Conservation (phyloP, 306 rosid genomes). For the Casuarina glauca region DNA sequence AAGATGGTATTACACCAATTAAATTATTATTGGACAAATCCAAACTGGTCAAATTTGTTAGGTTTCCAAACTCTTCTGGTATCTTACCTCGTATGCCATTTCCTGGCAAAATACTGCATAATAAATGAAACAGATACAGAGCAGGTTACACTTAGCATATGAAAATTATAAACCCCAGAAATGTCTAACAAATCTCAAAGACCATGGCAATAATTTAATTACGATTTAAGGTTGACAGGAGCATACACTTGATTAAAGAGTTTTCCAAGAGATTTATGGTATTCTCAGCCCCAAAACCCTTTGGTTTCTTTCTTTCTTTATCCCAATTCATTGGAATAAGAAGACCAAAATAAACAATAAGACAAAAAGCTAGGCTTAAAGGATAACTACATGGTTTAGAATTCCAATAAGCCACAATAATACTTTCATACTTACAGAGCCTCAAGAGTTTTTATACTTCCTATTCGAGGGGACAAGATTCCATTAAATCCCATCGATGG, state of each 20-base stretch:
- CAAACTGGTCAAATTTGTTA: slow-evolving; percentile 66
- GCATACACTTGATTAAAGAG: not conserved
- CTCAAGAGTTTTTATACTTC: slow-evolving; percentile 54
- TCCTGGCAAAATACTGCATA: slow-evolving; percentile 77
- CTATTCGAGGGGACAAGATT: slow-evolving; percentile 70
- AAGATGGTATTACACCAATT: slow-evolving; percentile 77
- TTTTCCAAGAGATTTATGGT: not conserved
- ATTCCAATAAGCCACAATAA: slow-evolving; percentile 6
- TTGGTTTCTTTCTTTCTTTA: no score
- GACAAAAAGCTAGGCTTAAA: not conserved
- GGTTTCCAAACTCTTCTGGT: slow-evolving; percentile 77
- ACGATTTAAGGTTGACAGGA: not conserved
- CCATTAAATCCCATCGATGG: slow-evolving; percentile 86
- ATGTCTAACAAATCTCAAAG: not conserved
- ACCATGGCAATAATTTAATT: not conserved
- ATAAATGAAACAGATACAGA: slow-evolving; percentile 26
- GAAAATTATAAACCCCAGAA: slow-evolving; percentile 2
- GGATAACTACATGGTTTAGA: not conserved
- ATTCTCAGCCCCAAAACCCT: no score
- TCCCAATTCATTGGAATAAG: not conserved
- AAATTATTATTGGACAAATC: slow-evolving; percentile 77
- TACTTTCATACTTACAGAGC: slow-evolving; percentile 66
- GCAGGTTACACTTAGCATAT: slow-evolving; percentile 15
- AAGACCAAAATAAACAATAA: not conserved
- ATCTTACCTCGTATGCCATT: slow-evolving; percentile 74